Conservation (phyloP, 2,329 filamentous ascomycete genomes). For the Alternaria gaisen region DNA sequence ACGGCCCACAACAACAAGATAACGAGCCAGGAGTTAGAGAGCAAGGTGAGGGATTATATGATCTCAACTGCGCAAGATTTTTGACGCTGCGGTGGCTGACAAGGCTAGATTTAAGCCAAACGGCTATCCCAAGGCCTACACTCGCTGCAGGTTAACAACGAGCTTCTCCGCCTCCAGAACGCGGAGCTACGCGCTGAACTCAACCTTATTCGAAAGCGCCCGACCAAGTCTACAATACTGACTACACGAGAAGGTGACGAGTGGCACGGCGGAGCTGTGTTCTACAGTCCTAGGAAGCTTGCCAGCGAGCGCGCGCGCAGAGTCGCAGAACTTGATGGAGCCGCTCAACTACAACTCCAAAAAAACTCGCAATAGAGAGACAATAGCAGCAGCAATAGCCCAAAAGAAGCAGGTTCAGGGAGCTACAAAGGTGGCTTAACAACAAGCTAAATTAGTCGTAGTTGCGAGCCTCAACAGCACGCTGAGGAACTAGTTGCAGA, state of each 20-base stretch:
- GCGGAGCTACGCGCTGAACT: background rate
- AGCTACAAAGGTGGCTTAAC: background rate
- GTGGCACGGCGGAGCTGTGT: too few relatives aligned
- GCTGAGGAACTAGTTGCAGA: background rate
- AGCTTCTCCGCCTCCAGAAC: too few relatives aligned
- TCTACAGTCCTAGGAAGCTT: too few relatives aligned
- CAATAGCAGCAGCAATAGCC: background rate
- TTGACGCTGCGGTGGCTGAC: background rate
- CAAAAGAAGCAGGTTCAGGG: background rate
- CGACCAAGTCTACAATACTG: background rate
- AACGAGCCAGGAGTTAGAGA: background rate
- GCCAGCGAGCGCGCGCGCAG: too few relatives aligned
- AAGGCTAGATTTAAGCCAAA: background rate
- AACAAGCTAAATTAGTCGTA: background rate
- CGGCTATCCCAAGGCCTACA: background rate
- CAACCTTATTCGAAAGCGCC: slow-evolving; percentile 6
- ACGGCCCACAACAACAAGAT: background rate
- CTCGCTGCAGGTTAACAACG: background rate
- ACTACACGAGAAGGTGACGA: background rate
- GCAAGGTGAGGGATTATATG: background rate
- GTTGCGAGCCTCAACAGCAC: background rate
- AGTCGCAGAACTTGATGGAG: background rate
- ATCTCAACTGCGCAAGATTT: background rate
- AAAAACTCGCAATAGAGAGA: background rate
- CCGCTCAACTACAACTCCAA: background rate